Percentiles rank a stretch among this genome's conserved stretches.
phyloP scores from a whole-genome alignment of 129 eudicot species.

The Artemisia annua region DNA sequence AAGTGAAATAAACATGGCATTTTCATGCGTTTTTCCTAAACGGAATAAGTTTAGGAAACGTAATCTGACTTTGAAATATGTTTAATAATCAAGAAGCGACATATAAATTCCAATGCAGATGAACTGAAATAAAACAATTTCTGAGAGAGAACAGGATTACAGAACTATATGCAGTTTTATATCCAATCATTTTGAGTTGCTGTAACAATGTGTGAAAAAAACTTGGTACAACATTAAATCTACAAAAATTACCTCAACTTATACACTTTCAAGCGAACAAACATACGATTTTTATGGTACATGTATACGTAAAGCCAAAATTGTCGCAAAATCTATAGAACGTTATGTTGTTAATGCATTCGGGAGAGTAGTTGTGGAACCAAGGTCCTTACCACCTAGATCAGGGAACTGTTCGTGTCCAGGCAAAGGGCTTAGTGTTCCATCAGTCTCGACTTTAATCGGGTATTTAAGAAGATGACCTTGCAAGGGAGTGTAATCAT shows the following conservation, averaged over 20 bases:
- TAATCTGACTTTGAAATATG: too few species aligned
- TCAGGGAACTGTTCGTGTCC: constrained; percentile 80
- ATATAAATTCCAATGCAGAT: neutral
- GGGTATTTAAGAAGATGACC: constrained; percentile 92
- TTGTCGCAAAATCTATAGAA: neutral
- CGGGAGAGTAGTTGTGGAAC: constrained; percentile 61
- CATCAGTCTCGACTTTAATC: constrained; percentile 48
- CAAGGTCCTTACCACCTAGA: constrained; percentile 80
- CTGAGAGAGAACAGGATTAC: neutral
- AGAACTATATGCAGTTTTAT: constrained; percentile 9
- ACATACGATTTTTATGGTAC: constrained; percentile 15
- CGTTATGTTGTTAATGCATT: constrained; percentile 63
- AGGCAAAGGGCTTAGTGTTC: constrained; percentile 59
- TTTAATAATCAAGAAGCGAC: too few species aligned
- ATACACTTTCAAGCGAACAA: constrained; percentile 5
- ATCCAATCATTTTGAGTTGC: neutral
- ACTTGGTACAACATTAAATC: constrained; percentile 9
- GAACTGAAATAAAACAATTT: neutral
- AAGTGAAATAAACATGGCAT: too few species aligned
- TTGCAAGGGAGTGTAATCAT: constrained; percentile 55
- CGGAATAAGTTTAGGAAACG: too few species aligned
- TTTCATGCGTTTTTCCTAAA: too few species aligned
- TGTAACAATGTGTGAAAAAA: neutral
- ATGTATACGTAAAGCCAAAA: constrained; percentile 17
- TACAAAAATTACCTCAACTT: constrained; percentile 28